Percentiles rank a stretch among this genome's conserved stretches.
These are phyloP conservation scores for Naganishia cerealis DNA, from an alignment of 1,284 basidiomycete genomes.

Conservation along the genomic window DNA sequence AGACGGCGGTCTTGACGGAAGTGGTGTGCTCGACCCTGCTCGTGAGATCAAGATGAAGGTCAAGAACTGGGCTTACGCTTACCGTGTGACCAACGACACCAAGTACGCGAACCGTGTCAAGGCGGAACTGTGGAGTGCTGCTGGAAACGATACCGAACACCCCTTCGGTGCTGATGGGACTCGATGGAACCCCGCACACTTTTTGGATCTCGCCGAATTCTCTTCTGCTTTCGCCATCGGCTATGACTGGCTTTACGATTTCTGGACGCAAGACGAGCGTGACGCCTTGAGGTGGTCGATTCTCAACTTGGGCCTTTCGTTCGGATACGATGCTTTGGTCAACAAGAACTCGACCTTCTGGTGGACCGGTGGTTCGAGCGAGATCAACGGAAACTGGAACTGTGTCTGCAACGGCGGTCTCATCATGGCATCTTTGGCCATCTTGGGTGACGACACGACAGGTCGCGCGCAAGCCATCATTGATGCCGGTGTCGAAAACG, in stretches of 20 bases:
- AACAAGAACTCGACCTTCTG: slow-evolving; percentile 43
- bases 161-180: slow-evolving; percentile 61
- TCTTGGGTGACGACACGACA: slow-evolving; percentile 78
- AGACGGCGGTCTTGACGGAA: slow-evolving; percentile 68
- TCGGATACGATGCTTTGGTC: slow-evolving; percentile 57
- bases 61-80: slow-evolving; percentile 91
- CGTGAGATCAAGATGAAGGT: slow-evolving; percentile 85
- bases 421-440: slow-evolving; percentile 83
- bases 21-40: slow-evolving; percentile 89
- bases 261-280: slow-evolving; percentile 75
- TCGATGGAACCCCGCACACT: slow-evolving; percentile 81
- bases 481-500: slow-evolving; percentile 68
- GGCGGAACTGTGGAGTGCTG: slow-evolving; percentile 76
- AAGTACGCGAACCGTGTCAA: slow-evolving; percentile 78
- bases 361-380: slow-evolving; percentile 53
- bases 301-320: slow-evolving; percentile 72
- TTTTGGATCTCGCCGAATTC: slow-evolving; percentile 91
- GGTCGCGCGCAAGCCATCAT: slow-evolving; percentile 71
- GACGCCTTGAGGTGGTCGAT: slow-evolving; percentile 70
- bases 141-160: slow-evolving; percentile 62
- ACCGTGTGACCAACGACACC: slow-evolving; percentile 84
- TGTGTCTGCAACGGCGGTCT: slow-evolving; percentile 91
- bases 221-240: slow-evolving; percentile 82
- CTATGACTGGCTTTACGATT: slow-evolving; percentile 90
- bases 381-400: slow-evolving; percentile 83